Conservation (phyloP, 768 basidiomycete species). For the Amanita inopinata region DNA sequence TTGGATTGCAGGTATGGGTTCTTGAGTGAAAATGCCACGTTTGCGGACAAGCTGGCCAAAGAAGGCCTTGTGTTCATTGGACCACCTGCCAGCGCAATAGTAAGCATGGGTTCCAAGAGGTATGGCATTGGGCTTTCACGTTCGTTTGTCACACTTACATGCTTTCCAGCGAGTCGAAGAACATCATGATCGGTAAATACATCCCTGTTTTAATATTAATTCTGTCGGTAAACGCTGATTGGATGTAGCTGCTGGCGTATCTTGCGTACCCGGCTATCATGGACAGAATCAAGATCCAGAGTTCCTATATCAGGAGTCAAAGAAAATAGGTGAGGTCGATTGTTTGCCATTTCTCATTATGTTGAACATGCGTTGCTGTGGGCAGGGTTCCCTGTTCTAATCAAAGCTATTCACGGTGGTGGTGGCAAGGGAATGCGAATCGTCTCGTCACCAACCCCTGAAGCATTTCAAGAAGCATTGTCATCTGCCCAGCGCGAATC, state of each 20-base stretch:
- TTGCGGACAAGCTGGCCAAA: constrained; percentile 62
- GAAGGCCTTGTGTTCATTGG: constrained; percentile 88
- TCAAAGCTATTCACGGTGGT: constrained; percentile 95
- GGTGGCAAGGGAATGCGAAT: constrained; percentile 95
- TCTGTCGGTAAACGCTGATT: constrained; percentile 8
- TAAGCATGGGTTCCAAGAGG: constrained; percentile 96
- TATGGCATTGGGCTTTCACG: constrained; percentile 18
- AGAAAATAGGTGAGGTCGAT: constrained; percentile 48
- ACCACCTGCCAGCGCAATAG: constrained; percentile 78
- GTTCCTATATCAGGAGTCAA: constrained; percentile 59
- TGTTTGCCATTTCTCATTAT: background rate
- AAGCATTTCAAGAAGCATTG: constrained; percentile 71
- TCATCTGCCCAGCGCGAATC: constrained; percentile 87
- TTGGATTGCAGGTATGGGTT: constrained; percentile 61
- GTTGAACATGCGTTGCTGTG: background rate
- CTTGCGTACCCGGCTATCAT: constrained; percentile 93
- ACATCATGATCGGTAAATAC: constrained; percentile 73
- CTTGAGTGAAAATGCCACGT: constrained; percentile 82
- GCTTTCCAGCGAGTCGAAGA: constrained; percentile 76
- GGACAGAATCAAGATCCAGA: constrained; percentile 68
- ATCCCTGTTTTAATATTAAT: background rate
- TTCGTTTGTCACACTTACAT: background rate
- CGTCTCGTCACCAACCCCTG: constrained; percentile 44
- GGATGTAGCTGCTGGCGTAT: constrained; percentile 71
- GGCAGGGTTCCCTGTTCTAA: constrained; percentile 85